These are phyloP conservation scores for Phyllosticta citriasiana DNA, from an alignment of 2,329 filamentous ascomycete genomes.

Conservation along the genomic window DNA sequence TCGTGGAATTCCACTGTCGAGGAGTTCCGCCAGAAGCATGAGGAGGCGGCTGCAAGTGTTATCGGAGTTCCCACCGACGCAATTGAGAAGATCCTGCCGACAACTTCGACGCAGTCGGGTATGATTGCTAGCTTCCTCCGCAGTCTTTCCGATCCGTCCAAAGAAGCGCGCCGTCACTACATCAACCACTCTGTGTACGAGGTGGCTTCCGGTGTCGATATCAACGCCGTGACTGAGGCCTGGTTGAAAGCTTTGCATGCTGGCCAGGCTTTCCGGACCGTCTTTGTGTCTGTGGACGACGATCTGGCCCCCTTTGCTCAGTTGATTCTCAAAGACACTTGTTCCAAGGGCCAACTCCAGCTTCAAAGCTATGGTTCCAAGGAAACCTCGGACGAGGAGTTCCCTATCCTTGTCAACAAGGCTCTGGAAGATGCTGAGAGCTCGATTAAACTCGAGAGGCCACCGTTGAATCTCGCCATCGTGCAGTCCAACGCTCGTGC, in stretches of 20 bases:
- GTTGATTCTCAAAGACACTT: constrained; percentile 1
- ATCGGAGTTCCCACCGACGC: background rate
- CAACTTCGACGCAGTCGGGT: constrained; percentile 7
- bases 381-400: background rate
- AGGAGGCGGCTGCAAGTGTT: background rate
- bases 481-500: constrained; percentile 18
- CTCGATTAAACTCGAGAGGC: constrained; percentile 1
- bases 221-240: background rate
- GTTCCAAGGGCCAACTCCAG: background rate
- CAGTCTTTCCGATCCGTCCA: background rate
- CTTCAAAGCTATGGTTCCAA: background rate
- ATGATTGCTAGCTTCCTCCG: constrained; percentile 10
- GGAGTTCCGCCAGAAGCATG: background rate
- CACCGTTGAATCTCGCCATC: constrained; percentile 5
- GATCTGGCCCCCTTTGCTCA: constrained; percentile 9
- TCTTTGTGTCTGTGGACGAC: constrained; percentile 7
- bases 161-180: background rate
- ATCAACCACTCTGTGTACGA: constrained; percentile 10
- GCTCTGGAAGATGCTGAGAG: constrained; percentile 5
- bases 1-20: background rate
- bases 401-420: background rate
- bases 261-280: constrained; percentile 3
- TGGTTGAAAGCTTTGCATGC: constrained; percentile 3
- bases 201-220: background rate
- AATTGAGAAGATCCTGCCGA: constrained; percentile 7